Conservation (phyloP, 2,329 filamentous ascomycete genomes). For the Venturia nashicola region DNA sequence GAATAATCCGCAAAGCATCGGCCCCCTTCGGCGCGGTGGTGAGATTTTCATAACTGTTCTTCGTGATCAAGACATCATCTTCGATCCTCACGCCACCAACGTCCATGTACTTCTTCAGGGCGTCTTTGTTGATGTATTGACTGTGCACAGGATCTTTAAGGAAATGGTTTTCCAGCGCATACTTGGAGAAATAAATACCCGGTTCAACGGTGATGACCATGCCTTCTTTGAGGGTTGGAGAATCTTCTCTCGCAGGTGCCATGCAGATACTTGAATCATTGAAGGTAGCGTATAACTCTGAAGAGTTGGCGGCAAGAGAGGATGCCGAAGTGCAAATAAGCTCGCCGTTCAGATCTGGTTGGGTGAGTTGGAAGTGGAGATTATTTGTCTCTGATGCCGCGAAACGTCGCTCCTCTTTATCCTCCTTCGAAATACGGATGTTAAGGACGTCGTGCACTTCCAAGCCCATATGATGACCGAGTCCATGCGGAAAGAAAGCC, state of each 20-base stretch:
- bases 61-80: constrained; percentile 63
- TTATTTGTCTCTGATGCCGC: not conserved
- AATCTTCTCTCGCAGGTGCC: not conserved
- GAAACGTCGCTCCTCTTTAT: not conserved
- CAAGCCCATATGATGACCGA: constrained; percentile 85
- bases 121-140: constrained; percentile 62
- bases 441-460: constrained; percentile 64
- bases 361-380: not conserved
- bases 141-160: constrained; percentile 58
- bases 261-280: not conserved
- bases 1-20: constrained; percentile 47
- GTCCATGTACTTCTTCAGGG: constrained; percentile 69
- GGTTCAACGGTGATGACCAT: constrained; percentile 47
- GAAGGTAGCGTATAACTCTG: constrained; percentile 1
- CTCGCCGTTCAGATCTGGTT: not conserved
- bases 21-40: constrained; percentile 61
- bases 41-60: constrained; percentile 56
- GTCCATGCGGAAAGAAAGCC: constrained; percentile 83
- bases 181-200: constrained; percentile 72
- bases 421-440: not conserved
- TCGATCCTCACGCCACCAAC: constrained; percentile 66
- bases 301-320: not conserved
- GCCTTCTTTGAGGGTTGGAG: constrained; percentile 30
- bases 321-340: not conserved
- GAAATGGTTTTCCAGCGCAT: constrained; percentile 67